These are phyloP conservation scores for Cubamyces sp. DNA, from an alignment of 768 basidiomycete species.

Conservation along the genomic window DNA sequence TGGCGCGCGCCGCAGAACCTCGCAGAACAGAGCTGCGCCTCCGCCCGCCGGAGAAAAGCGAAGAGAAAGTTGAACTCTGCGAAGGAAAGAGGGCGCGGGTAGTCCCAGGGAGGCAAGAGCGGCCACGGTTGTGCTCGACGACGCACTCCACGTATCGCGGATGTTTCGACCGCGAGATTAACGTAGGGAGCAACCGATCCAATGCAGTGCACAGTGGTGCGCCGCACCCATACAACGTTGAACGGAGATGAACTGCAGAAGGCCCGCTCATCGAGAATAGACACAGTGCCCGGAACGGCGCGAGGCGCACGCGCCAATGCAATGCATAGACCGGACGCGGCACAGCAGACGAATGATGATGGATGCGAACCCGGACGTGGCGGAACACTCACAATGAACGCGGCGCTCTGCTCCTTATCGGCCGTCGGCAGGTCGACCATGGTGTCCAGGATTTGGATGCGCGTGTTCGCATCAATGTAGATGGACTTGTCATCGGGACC, in stretches of 20 bases:
- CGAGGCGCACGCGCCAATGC: not conserved
- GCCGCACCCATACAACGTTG: constrained; percentile 6
- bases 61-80: not conserved
- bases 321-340: not conserved
- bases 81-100: not conserved
- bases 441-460: constrained; percentile 83
- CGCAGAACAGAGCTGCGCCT: not conserved
- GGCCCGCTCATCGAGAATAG: not conserved
- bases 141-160: constrained; percentile 1
- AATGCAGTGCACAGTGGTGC: not conserved
- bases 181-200: not conserved
- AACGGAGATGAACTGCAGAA: constrained; percentile 10
- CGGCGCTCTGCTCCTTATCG: constrained; percentile 57
- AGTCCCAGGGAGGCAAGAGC: not conserved
- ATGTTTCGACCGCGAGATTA: constrained; percentile 1
- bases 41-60: not conserved
- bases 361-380: not conserved
- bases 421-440: constrained; percentile 72
- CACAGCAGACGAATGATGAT: constrained; percentile 1
- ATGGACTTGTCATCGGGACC: constrained; percentile 42
- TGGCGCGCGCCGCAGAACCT: not conserved
- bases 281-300: not conserved
- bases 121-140: not conserved
- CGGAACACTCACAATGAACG: constrained; percentile 71
- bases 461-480: constrained; percentile 57